Evolutionary conservation across 1,139 yeast genomes (phyloP).

Genomic region (Sugiyamaella paludigena): DNA sequence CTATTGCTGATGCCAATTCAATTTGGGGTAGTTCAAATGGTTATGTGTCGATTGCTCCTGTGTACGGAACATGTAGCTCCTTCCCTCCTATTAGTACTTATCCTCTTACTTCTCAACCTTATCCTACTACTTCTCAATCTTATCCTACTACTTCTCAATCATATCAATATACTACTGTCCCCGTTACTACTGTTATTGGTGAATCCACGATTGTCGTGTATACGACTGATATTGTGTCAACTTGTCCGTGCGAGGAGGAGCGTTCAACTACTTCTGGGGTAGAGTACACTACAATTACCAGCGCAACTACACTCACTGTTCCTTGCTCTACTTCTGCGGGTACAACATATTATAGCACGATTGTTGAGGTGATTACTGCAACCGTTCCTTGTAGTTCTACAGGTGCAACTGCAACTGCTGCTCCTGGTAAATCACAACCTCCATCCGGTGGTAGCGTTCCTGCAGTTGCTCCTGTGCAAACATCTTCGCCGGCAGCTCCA

Average conservation of each 20-base stretch:
- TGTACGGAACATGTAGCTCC: neutral
- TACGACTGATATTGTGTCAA: slow-evolving; percentile 14
- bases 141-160: slow-evolving; percentile 1
- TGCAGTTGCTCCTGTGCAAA: neutral
- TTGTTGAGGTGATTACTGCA: slow-evolving; percentile 10
- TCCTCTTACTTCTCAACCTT: too few relatives aligned
- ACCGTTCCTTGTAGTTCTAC: slow-evolving; percentile 12
- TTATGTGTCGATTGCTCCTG: too few relatives aligned
- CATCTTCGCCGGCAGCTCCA: neutral
- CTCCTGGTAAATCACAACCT: slow-evolving; percentile 6
- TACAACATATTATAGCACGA: slow-evolving; percentile 1
- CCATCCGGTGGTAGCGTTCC: neutral
- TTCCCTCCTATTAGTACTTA: slow-evolving; percentile 2
- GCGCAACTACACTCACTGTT: slow-evolving; percentile 9
- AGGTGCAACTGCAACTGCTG: slow-evolving; percentile 7
- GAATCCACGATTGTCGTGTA: slow-evolving; percentile 10
- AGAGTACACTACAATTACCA: slow-evolving; percentile 1
- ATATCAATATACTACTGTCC: neutral
- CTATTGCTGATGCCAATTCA: slow-evolving; percentile 8
- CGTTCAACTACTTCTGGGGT: slow-evolving; percentile 1
- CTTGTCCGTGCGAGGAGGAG: slow-evolving; percentile 16
- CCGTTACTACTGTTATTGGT: slow-evolving; percentile 14
- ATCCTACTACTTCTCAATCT: slow-evolving; percentile 2
- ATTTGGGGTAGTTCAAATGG: slow-evolving; percentile 2
- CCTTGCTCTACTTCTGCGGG: slow-evolving; percentile 12